Conservation (phyloP, 805 yeast genomes). For the Hyphopichia homilentoma region DNA sequence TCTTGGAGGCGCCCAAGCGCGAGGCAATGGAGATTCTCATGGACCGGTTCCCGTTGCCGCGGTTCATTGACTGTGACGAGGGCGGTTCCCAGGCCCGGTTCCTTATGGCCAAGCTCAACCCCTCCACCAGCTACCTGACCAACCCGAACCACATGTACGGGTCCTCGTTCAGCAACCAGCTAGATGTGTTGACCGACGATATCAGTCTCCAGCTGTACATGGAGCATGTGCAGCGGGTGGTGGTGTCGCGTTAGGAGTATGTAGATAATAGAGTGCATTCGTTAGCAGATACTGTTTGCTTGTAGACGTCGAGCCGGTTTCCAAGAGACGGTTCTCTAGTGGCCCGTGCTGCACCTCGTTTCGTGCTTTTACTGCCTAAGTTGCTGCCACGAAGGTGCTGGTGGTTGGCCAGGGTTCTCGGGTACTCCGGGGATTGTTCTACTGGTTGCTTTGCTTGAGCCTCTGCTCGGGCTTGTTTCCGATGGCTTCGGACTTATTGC, state of each 20-base stretch:
- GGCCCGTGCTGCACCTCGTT: too few relatives aligned
- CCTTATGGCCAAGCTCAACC: constrained; percentile 65
- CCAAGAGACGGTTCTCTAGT: too few relatives aligned
- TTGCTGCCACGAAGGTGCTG: too few relatives aligned
- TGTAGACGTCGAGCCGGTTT: too few relatives aligned
- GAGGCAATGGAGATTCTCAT: constrained; percentile 64
- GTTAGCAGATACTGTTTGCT: too few relatives aligned
- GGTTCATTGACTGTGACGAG: constrained; percentile 70
- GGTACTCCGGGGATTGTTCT: too few relatives aligned
- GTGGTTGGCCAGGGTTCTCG: too few relatives aligned
- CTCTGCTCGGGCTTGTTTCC: too few relatives aligned
- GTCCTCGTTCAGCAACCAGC: constrained; percentile 12
- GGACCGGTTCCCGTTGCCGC: constrained; percentile 68
- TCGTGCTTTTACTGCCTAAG: too few relatives aligned
- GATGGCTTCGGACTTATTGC: too few relatives aligned
- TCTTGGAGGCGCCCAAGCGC: constrained; percentile 56
- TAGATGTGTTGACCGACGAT: constrained; percentile 55
- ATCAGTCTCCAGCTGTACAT: constrained; percentile 53
- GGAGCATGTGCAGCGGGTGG: constrained; percentile 47
- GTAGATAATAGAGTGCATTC: too few relatives aligned
- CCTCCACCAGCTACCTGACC: constrained; percentile 53
- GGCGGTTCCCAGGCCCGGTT: constrained; percentile 77
- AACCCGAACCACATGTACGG: constrained; percentile 30
- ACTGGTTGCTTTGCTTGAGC: too few relatives aligned
- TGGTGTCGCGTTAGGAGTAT: constrained; percentile 14